Evolutionary conservation across 164 flowering plant genomes (phyloP).

Genomic region (Berberis thunbergii): DNA sequence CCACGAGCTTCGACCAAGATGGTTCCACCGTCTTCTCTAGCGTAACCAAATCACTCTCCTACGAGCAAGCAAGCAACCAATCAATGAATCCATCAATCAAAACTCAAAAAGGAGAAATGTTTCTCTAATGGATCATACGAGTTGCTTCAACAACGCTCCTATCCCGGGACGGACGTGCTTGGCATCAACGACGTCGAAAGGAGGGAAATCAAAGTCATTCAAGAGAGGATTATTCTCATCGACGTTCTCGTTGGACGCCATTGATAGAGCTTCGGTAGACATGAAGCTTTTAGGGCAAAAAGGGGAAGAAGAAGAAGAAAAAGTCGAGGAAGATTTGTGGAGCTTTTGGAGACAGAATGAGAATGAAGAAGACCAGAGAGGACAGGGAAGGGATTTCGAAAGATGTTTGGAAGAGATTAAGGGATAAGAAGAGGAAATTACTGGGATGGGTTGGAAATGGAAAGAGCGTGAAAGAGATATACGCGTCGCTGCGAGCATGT

Average conservation of each 20-base stretch:
- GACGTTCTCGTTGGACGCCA: slow-evolving; percentile 7
- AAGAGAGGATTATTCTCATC: slow-evolving; percentile 46
- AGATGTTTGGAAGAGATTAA: slow-evolving; percentile 20
- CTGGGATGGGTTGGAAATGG: slow-evolving; percentile 6
- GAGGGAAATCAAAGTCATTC: slow-evolving; percentile 70
- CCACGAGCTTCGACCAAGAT: slow-evolving; percentile 79
- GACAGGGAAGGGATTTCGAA: slow-evolving; percentile 51
- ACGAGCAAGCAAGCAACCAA: slow-evolving; percentile 9
- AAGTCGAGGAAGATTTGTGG: slow-evolving; percentile 9
- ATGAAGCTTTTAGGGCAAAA: slow-evolving; percentile 14
- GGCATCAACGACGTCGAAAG: slow-evolving; percentile 69
- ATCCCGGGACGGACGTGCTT: slow-evolving; percentile 80
- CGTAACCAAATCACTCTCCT: slow-evolving; percentile 76
- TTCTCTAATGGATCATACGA: slow-evolving; percentile 27
- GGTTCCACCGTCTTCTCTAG: slow-evolving; percentile 87
- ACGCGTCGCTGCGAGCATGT: slow-evolving; percentile 24
- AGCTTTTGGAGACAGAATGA: slow-evolving; percentile 43
- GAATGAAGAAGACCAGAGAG: slow-evolving; percentile 83
- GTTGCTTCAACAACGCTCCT: slow-evolving; percentile 48
- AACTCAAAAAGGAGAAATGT: slow-evolving; percentile 5
- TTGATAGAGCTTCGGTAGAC: slow-evolving; percentile 4
- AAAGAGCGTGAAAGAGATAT: slow-evolving; percentile 28
- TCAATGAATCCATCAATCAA: slow-evolving; percentile 5
- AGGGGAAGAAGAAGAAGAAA: slow-evolving; percentile 4
- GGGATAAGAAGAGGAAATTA: slow-evolving; percentile 15